Base-by-base conservation (phyloP, 75 land plant genomes). In the Sequoiadendron giganteum region DNA sequence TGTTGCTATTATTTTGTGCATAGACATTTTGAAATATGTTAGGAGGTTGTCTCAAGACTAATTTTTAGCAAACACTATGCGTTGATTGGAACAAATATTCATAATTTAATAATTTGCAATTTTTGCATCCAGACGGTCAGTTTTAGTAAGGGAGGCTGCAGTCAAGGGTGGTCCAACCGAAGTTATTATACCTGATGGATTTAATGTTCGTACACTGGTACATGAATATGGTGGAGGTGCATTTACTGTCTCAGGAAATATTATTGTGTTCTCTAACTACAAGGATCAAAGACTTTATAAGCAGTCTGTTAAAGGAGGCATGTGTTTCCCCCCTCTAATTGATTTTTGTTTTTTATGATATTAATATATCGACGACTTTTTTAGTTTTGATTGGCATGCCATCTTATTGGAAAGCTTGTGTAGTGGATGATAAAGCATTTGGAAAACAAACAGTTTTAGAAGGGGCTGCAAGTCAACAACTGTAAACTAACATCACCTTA, bases 161-260 rank as follows among this genome's bases (percentile, higher is more conserved):
- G 86, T 87, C 15, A 42, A 61, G 73, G 96, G 79, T 38, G 94
- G 83, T 58, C 36, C 91, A 73, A 89, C 91, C 3, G 43, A 87
- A 49, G 98, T 95, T 80, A 88, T 96, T 34, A 95, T 92, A 3
- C 97, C 98, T 84, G 79, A 89, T 70, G 95, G 88, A 21, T 94
- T 93, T 89, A 90, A 91, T 38, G 98, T 95, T 16, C 93, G 98
- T 49, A 96, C 98, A 0, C 52, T 92, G 56, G 98, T 95, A 54
- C 95, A 96, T 88, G 98, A 96, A 54, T 96, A 96, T 91, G 98
- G 98, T 58, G 98, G 98, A 76, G 97, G 97, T 75, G 95, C 97
- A 14, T 96, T 96, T 72, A 85, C 81, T 21, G 90, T 96, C n/a
- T 90, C 73, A 32, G 96, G 89, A 18, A 90, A 95, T 54, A 80